Conservation (phyloP, 2,329 filamentous ascomycete genomes). For the Mariannaea elegans region DNA sequence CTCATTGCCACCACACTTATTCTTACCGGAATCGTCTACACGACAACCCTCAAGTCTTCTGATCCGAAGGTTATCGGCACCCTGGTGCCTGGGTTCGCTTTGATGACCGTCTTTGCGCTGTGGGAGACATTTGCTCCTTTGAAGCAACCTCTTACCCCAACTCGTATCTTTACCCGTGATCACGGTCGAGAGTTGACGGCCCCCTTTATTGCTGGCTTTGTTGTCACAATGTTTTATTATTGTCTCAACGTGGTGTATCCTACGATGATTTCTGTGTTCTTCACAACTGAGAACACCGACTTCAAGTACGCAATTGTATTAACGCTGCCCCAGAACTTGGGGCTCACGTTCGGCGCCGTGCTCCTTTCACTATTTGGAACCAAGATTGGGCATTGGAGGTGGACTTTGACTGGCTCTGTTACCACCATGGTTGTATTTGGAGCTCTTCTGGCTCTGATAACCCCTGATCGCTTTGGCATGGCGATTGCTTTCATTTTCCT, state of each 20-base stretch:
- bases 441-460: constrained; percentile 52
- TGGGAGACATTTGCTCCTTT: constrained; percentile 50
- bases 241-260: constrained; percentile 56
- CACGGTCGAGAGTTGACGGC: constrained; percentile 58
- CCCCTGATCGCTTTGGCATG: constrained; percentile 53
- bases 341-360: constrained; percentile 52
- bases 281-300: constrained; percentile 20
- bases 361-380: constrained; percentile 52
- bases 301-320: constrained; percentile 35
- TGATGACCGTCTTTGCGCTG: constrained; percentile 47
- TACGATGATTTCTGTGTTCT: constrained; percentile 50
- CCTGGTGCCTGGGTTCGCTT: constrained; percentile 46
- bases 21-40: constrained; percentile 52
- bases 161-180: constrained; percentile 54
- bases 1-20: constrained; percentile 46
- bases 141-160: constrained; percentile 53
- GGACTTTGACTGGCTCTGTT: constrained; percentile 54
- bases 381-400: constrained; percentile 55
- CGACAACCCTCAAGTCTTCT: constrained; percentile 46
- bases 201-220: constrained; percentile 53
- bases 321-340: constrained; percentile 55
- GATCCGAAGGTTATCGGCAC: constrained; percentile 49
- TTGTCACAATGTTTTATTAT: constrained; percentile 63
- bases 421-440: constrained; percentile 59
- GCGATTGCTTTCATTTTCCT: constrained; percentile 59